These are phyloP conservation scores for Thymus mandschuricus DNA, from an alignment of 257 asterid species.

Conservation along the genomic window DNA sequence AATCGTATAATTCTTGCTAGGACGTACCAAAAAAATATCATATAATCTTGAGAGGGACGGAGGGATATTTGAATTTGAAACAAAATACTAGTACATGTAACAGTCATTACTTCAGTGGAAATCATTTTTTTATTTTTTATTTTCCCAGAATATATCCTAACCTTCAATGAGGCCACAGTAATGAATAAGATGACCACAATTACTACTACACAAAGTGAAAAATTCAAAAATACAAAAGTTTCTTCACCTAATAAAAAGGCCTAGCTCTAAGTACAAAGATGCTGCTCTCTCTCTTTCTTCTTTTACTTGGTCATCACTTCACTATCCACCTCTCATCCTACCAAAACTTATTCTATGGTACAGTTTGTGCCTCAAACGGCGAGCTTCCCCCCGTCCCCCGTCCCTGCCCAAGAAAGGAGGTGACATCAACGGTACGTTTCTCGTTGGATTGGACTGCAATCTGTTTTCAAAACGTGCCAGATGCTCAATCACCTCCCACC, in stretches of 20 bases:
- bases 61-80: too few relatives aligned
- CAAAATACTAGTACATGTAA: background rate
- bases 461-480: background rate
- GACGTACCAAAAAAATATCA: too few relatives aligned
- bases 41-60: too few relatives aligned
- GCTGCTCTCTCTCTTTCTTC: slow-evolving; percentile 25
- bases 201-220: slow-evolving; percentile 20
- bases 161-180: background rate
- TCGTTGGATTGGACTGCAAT: background rate
- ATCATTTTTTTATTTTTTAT: background rate
- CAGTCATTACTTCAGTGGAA: background rate
- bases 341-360: slow-evolving; percentile 46
- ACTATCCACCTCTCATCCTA: slow-evolving; percentile 21
- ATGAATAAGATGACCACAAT: slow-evolving; percentile 6
- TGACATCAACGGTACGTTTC: background rate
- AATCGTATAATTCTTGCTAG: too few relatives aligned
- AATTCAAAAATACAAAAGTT: slow-evolving; percentile 34
- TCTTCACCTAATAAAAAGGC: slow-evolving; percentile 14
- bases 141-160: background rate
- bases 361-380: slow-evolving; percentile 27
- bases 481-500: slow-evolving; percentile 1
- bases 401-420: background rate
- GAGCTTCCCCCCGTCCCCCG: too few relatives aligned
- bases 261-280: slow-evolving; percentile 44
- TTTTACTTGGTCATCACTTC: slow-evolving; percentile 24